A percentile compares a stretch with the other conserved stretches of the same genome.
phyloP scores from a whole-genome alignment of 78 protist genomes.

The Dictyostelium purpureum region DNA sequence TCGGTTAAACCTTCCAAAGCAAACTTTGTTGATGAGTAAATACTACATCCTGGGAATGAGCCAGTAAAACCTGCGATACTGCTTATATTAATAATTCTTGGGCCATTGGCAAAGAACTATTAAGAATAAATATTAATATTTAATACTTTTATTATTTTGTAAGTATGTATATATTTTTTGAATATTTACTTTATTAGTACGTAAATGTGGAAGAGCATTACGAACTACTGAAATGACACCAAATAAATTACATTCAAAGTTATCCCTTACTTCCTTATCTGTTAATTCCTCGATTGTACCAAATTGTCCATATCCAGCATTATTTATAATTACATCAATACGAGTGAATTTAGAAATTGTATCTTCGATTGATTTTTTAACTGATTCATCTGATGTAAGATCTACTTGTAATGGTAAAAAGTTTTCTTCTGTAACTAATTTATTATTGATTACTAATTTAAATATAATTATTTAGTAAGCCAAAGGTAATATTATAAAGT shows the following conservation, averaged over 20 bases:
- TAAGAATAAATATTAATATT: too few relatives aligned
- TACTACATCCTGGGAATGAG: neutral
- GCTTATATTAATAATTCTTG: slow-evolving; percentile 15
- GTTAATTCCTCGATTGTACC: slow-evolving; percentile 1
- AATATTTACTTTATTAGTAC: neutral
- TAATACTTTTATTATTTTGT: too few relatives aligned
- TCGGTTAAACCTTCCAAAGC: slow-evolving; percentile 54
- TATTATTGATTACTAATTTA: neutral
- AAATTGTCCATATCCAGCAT: slow-evolving; percentile 25
- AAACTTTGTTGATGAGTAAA: slow-evolving; percentile 29
- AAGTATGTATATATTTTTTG: too few relatives aligned
- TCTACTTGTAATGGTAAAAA: slow-evolving; percentile 12
- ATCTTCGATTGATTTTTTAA: slow-evolving; percentile 14
- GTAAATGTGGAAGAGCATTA: neutral
- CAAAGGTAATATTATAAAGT: too few relatives aligned
- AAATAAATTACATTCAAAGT: slow-evolving; percentile 39
- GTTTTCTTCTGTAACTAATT: neutral
- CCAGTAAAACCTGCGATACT: slow-evolving; percentile 9
- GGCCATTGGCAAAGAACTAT: slow-evolving; percentile 5
- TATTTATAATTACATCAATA: slow-evolving; percentile 42
- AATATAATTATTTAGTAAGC: too few relatives aligned
- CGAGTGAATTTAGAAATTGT: neutral
- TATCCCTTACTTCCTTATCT: neutral
- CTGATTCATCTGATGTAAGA: slow-evolving; percentile 1
- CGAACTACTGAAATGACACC: neutral